Evolutionary conservation across 2,329 filamentous ascomycete species (phyloP).

Genomic region (Penicillium brevicompactum): DNA sequence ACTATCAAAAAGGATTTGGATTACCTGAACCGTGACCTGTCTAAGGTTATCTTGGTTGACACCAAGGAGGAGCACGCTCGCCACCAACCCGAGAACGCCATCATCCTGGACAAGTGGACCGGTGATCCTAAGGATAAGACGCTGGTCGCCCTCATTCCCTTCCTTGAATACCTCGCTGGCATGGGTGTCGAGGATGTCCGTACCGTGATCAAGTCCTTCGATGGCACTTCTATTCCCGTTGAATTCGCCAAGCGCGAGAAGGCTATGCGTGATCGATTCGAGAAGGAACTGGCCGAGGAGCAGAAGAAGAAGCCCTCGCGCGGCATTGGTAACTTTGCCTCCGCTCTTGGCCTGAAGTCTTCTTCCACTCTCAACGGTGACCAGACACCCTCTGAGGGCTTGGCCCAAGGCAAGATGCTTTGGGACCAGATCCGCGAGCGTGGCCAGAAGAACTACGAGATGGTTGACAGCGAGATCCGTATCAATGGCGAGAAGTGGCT

Average conservation of each 20-base stretch:
- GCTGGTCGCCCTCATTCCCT: slow-evolving; percentile 86
- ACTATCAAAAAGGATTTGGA: slow-evolving; percentile 73
- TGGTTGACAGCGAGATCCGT: slow-evolving; percentile 85
- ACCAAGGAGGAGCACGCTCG: slow-evolving; percentile 80
- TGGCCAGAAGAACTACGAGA: slow-evolving; percentile 85
- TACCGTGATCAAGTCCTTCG: slow-evolving; percentile 81
- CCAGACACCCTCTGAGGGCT: slow-evolving; percentile 70
- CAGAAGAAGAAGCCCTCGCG: slow-evolving; percentile 62
- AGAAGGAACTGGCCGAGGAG: slow-evolving; percentile 73
- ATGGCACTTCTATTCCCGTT: slow-evolving; percentile 82
- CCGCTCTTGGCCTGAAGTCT: slow-evolving; percentile 76
- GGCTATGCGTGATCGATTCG: slow-evolving; percentile 79
- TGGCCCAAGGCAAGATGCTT: slow-evolving; percentile 93
- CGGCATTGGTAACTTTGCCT: slow-evolving; percentile 69
- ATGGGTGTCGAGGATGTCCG: slow-evolving; percentile 91
- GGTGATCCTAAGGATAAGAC: slow-evolving; percentile 81
- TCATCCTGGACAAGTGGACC: slow-evolving; percentile 86
- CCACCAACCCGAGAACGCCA: slow-evolving; percentile 94
- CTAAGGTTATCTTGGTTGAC: slow-evolving; percentile 93
- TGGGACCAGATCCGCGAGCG: slow-evolving; percentile 92
- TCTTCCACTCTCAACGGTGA: slow-evolving; percentile 66
- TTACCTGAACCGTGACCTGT: slow-evolving; percentile 93
- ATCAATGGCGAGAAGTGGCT: slow-evolving; percentile 96
- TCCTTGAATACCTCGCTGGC: slow-evolving; percentile 94
- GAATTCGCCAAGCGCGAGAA: slow-evolving; percentile 91